These are phyloP conservation scores for Encephalitozoon cuniculi DNA, from an alignment of 371 early-diverging fungal species.

Conservation along the genomic window DNA sequence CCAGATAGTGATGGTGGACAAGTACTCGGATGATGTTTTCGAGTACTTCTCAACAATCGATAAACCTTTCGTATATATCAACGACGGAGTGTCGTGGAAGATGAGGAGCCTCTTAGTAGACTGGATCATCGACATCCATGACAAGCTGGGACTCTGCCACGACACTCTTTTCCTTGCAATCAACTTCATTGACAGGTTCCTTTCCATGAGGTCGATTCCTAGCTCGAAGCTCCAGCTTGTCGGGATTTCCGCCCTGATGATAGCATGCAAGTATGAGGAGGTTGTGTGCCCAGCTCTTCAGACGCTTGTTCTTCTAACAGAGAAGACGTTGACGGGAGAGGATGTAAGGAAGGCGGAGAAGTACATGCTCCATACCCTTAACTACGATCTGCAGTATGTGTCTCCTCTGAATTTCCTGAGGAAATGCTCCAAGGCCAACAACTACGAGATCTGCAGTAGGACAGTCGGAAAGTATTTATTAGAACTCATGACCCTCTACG, in stretches of 20 bases:
- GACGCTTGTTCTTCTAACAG: slow-evolving; percentile 49
- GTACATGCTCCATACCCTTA: slow-evolving; percentile 57
- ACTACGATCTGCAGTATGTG: slow-evolving; percentile 53
- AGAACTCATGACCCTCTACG: slow-evolving; percentile 79
- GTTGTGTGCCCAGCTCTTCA: slow-evolving; percentile 62
- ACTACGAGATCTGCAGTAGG: slow-evolving; percentile 71
- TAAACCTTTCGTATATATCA: neutral
- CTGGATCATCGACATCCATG: slow-evolving; percentile 81
- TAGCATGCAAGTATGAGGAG: slow-evolving; percentile 94
- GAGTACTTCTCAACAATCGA: slow-evolving; percentile 23
- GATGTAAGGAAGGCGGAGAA: slow-evolving; percentile 60
- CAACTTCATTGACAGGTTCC: slow-evolving; percentile 87
- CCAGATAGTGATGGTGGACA: slow-evolving; percentile 37
- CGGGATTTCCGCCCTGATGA: slow-evolving; percentile 79
- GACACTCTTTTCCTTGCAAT: slow-evolving; percentile 86
- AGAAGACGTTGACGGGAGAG: slow-evolving; percentile 46
- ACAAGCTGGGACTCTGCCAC: slow-evolving; percentile 75
- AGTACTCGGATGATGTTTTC: slow-evolving; percentile 42
- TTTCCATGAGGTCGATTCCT: slow-evolving; percentile 72
- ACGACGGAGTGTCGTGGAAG: slow-evolving; percentile 72
- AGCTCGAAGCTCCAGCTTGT: slow-evolving; percentile 82
- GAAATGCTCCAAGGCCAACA: slow-evolving; percentile 46
- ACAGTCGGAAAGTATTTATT: slow-evolving; percentile 85
- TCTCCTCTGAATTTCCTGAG: slow-evolving; percentile 60
- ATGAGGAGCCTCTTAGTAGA: slow-evolving; percentile 80